Evolutionary conservation across 352 stramenopile genomes (phyloP).

Genomic region (Pythium aphanidermatum): DNA sequence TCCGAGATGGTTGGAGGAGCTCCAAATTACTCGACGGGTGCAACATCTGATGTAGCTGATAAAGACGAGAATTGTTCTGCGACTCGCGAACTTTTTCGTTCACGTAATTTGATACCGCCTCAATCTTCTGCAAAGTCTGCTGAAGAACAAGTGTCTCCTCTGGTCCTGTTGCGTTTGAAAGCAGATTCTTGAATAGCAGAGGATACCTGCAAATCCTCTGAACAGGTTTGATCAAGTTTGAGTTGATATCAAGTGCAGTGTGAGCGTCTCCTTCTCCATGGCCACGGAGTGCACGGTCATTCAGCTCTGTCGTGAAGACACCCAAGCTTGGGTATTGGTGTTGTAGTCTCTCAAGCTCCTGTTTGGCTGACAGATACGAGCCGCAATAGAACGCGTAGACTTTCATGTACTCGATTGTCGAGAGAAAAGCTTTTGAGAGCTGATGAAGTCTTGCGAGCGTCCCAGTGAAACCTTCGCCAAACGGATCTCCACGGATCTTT

Average conservation of each 20-base stretch:
- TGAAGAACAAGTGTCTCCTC: slow-evolving; percentile 30
- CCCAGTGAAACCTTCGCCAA: slow-evolving; percentile 14
- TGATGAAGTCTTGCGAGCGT: slow-evolving; percentile 14
- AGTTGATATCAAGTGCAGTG: slow-evolving; percentile 32
- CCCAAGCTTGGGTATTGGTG: slow-evolving; percentile 17
- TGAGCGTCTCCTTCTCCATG: background rate
- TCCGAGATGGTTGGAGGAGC: slow-evolving; percentile 41
- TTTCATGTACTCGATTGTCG: slow-evolving; percentile 60
- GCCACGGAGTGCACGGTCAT: slow-evolving; percentile 10
- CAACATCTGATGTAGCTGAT: slow-evolving; percentile 35
- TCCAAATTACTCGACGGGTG: slow-evolving; percentile 31
- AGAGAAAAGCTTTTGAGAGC: slow-evolving; percentile 27
- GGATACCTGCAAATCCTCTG: slow-evolving; percentile 69
- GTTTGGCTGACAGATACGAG: slow-evolving; percentile 37
- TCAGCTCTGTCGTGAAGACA: slow-evolving; percentile 23
- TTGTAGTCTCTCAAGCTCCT: slow-evolving; percentile 39
- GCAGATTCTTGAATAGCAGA: slow-evolving; percentile 45
- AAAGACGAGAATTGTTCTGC: slow-evolving; percentile 50
- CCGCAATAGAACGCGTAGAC: slow-evolving; percentile 63
- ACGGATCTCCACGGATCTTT: slow-evolving; percentile 2
- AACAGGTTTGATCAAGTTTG: slow-evolving; percentile 64
- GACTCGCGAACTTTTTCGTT: slow-evolving; percentile 60
- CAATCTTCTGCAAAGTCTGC: slow-evolving; percentile 32
- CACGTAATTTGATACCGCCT: slow-evolving; percentile 46
- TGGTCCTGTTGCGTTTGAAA: slow-evolving; percentile 24